phyloP scores from a whole-genome alignment of 495 filamentous ascomycete species.

The Choiromyces venosus region DNA sequence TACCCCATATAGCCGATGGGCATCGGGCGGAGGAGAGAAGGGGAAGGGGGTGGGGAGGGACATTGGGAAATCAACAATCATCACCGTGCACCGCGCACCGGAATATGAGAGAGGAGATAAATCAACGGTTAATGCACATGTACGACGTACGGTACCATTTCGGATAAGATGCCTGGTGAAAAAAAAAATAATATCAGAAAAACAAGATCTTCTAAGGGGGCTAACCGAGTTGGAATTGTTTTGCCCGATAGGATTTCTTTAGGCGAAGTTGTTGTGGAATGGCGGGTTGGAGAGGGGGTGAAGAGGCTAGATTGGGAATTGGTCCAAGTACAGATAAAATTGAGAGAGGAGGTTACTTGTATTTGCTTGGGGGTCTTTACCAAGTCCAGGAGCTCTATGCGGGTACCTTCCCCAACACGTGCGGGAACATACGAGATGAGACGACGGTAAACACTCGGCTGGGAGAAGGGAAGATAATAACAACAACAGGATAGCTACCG shows the following conservation, averaged over 20 bases:
- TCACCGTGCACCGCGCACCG: not conserved
- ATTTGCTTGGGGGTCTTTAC: conserved; percentile 28
- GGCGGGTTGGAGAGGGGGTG: conserved; percentile 14
- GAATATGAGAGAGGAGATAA: not conserved
- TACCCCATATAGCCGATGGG: conserved; percentile 3
- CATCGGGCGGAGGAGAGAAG: not conserved
- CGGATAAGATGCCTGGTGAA: not conserved
- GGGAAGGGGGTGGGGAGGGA: not conserved
- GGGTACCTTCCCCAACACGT: conserved; percentile 32
- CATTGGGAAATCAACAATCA: not conserved
- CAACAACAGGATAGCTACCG: not conserved
- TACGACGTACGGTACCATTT: not conserved
- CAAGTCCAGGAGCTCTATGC: conserved; percentile 35
- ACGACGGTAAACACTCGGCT: not conserved
- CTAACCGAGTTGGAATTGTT: not conserved
- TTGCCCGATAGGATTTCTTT: conserved; percentile 4
- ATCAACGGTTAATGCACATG: not conserved
- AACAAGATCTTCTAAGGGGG: not conserved
- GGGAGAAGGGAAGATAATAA: not conserved
- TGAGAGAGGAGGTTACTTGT: not conserved
- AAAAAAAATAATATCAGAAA: not conserved
- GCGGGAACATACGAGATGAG: conserved; percentile 8
- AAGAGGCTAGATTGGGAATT: conserved; percentile 33
- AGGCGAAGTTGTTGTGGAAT: conserved; percentile 22
- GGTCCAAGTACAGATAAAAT: conserved; percentile 16